Evolutionary conservation across 768 basidiomycete genomes (phyloP).

Genomic region (Neoboletus brunneissimus): DNA sequence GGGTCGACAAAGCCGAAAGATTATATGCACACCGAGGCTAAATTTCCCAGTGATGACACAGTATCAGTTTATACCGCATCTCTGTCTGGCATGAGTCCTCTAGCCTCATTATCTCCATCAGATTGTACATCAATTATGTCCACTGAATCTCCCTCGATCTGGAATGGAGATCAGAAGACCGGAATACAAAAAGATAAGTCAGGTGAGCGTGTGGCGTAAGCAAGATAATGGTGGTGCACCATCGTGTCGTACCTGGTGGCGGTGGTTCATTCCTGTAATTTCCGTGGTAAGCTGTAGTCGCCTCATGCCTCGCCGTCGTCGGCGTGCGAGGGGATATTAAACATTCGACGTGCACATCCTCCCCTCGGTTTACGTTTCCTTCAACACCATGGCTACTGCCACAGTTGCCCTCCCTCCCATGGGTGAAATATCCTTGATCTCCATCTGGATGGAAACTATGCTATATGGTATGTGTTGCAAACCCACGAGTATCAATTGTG

Average conservation of each 20-base stretch:
- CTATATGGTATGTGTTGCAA: constrained; percentile 14
- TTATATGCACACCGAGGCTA: background rate
- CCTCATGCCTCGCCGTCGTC: background rate
- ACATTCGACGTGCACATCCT: background rate
- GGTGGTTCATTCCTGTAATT: background rate
- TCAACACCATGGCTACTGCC: constrained; percentile 4
- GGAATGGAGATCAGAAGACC: background rate
- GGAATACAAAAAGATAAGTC: background rate
- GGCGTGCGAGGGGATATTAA: background rate
- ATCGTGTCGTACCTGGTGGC: constrained; percentile 6
- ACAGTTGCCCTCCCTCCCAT: constrained; percentile 3
- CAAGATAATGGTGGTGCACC: background rate
- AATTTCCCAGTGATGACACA: background rate
- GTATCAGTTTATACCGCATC: background rate
- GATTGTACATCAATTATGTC: background rate
- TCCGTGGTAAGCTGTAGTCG: background rate
- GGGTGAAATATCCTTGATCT: constrained; percentile 12
- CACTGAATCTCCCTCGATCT: background rate
- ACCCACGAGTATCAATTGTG: background rate
- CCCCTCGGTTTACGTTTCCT: background rate
- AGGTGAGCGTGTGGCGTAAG: background rate
- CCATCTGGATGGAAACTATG: constrained; percentile 18
- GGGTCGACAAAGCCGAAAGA: background rate
- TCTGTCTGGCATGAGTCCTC: background rate
- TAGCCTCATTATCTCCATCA: background rate